Base-by-base conservation (phyloP, 805 yeast species). In the Helenozyma baotianmanensis region DNA sequence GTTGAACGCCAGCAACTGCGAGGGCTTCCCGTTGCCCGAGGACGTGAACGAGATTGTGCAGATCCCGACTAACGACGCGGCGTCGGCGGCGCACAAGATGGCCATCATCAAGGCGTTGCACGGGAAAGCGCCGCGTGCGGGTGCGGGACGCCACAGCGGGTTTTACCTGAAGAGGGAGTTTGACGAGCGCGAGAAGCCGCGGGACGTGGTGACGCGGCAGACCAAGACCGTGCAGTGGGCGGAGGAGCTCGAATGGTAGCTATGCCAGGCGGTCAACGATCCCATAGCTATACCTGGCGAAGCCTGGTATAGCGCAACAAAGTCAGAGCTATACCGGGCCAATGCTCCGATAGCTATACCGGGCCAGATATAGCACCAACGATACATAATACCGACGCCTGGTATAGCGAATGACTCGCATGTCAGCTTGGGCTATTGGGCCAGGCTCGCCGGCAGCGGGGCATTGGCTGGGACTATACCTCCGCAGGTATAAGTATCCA, bases 1-100 rank as follows among this genome's bases (percentile, higher is more conserved):
- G 50, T 62, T 80, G 36, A 80, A 80, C 50, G 69, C 84, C 0
- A 65, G 72, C 23, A 78, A 77, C 45, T 68, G 81, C 37, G 74
- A 70, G 39, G 83, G 81, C 7, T 72, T 80, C 29, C 78, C 80
- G 9, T 52, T 79, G 12, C 87, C 85, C 0, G 78, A 71, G 36
- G 69, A 66, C 34, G 60, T 62, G 2, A 70, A 73, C 36, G 83
- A 78, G 47, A 59, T 74, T 13, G 82, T 78, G 4, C 76, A 76
- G 23, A 76, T 78, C 12, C 83, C 83, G 13, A 64, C 72, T 25
- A 64, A 65, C 33, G 55, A 50, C 23, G 42, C 38, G 14, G 35
- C 19, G 4, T 25, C 42, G 11, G 13, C 35, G 11, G 35, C 32
- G 35, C 56, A 43, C 28, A 63, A 63, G 42, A 56, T 61, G 64